Conservation (phyloP, 441 rosid genomes). For the Corymbia citriodora region DNA sequence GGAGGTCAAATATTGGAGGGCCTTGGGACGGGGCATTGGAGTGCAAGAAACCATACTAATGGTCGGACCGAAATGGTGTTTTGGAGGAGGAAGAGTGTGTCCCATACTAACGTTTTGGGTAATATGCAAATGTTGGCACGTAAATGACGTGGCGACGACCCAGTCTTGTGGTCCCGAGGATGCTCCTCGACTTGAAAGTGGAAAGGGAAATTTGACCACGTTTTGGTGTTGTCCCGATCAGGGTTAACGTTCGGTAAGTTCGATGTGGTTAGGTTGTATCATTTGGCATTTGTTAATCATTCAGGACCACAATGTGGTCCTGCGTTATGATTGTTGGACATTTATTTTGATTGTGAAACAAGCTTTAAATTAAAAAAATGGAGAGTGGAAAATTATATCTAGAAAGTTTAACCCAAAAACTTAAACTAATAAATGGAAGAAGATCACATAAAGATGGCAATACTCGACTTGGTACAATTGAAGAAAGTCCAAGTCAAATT, state of each 20-base stretch:
- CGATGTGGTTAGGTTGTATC: neutral
- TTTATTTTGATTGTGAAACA: neutral
- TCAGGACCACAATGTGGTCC: neutral
- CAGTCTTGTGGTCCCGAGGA: neutral
- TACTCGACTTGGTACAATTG: fast-evolving
- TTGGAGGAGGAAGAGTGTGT: neutral
- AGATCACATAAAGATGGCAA: fast-evolving
- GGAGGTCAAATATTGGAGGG: neutral
- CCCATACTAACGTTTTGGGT: neutral
- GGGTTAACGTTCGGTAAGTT: too few relatives aligned
- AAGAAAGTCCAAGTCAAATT: fast-evolving
- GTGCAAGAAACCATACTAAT: neutral
- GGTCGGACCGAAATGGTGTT: neutral
- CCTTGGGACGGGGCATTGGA: neutral
- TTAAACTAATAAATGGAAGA: neutral
- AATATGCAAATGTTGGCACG: neutral
- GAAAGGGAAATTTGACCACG: neutral
- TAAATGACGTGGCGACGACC: neutral
- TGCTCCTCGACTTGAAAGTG: neutral
- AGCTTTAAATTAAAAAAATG: neutral
- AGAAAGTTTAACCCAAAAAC: neutral
- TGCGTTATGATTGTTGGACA: neutral
- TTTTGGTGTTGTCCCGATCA: neutral
- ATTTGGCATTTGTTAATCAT: neutral
- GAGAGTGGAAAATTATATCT: neutral